phyloP scores from a whole-genome alignment of 768 basidiomycete species.

The Russula virescens region DNA sequence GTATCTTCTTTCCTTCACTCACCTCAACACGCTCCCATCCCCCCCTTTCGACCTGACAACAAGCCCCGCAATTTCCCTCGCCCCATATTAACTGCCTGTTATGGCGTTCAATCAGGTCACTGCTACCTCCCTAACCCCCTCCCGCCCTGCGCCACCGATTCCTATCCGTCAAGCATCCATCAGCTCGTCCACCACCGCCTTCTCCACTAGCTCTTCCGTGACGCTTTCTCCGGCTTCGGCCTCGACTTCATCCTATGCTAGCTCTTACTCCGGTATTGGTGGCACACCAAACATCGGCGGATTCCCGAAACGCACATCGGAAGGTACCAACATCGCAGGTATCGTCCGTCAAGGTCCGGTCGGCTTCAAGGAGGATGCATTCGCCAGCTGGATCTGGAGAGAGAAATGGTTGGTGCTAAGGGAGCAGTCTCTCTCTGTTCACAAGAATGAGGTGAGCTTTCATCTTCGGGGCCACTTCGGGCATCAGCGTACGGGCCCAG shows the following conservation, averaged over 20 bases:
- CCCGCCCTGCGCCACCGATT: constrained; percentile 70
- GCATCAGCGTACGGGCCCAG: neutral
- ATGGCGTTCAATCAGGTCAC: constrained; percentile 49
- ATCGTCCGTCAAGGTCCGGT: constrained; percentile 68
- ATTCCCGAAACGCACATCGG: constrained; percentile 57
- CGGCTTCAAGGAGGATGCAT: constrained; percentile 89
- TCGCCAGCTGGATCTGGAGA: constrained; percentile 88
- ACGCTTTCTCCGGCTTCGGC: constrained; percentile 42
- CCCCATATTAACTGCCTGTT: constrained; percentile 3
- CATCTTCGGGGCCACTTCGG: neutral
- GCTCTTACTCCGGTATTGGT: constrained; percentile 76
- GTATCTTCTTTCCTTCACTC: neutral
- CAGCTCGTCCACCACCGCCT: constrained; percentile 41
- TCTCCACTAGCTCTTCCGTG: constrained; percentile 58
- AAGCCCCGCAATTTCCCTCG: neutral
- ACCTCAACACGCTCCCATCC: neutral
- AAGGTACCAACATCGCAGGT: constrained; percentile 34
- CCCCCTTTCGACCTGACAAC: neutral
- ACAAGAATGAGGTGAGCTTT: constrained; percentile 85
- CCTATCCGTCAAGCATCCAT: constrained; percentile 48
- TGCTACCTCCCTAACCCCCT: constrained; percentile 62
- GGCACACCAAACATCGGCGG: constrained; percentile 82
- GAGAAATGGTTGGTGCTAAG: constrained; percentile 86
- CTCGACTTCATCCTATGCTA: constrained; percentile 54
- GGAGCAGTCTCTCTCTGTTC: constrained; percentile 71